Conservation (phyloP, 1,284 basidiomycete species). For the Ustilago sp. region DNA sequence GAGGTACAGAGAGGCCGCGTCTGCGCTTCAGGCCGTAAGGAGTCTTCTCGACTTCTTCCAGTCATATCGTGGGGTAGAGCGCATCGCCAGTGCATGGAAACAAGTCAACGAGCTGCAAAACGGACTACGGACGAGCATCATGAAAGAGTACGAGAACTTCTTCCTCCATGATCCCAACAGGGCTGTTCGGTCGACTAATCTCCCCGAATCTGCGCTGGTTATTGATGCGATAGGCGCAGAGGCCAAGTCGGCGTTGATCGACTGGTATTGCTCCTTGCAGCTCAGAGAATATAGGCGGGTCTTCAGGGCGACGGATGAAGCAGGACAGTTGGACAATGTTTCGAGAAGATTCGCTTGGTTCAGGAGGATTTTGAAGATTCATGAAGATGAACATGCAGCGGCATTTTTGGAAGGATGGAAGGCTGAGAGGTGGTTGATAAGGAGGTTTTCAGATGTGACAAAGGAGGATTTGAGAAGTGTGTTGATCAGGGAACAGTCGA, state of each 20-base stretch:
- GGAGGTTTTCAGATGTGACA: constrained; percentile 64
- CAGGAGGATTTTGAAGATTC: constrained; percentile 84
- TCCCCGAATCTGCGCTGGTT: constrained; percentile 64
- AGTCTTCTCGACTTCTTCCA: constrained; percentile 65
- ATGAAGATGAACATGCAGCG: constrained; percentile 81
- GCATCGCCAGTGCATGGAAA: constrained; percentile 57
- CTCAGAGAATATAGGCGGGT: constrained; percentile 96
- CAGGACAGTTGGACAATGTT: constrained; percentile 95
- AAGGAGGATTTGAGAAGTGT: constrained; percentile 65
- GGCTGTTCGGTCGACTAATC: constrained; percentile 47
- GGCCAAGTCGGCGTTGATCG: constrained; percentile 77
- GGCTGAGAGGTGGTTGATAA: constrained; percentile 60
- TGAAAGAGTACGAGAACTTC: constrained; percentile 63
- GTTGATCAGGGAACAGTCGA: constrained; percentile 60
- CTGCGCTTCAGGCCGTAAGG: constrained; percentile 62
- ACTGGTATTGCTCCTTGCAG: constrained; percentile 89
- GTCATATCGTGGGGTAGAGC: constrained; percentile 55
- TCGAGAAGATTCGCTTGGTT: constrained; percentile 96
- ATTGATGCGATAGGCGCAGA: constrained; percentile 65
- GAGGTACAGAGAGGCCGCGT: constrained; percentile 63
- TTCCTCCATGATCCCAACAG: constrained; percentile 56
- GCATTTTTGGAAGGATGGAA: constrained; percentile 62
- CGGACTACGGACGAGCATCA: constrained; percentile 50
- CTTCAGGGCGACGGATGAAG: constrained; percentile 76
- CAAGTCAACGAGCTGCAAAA: constrained; percentile 58